These are phyloP conservation scores for Apophysomyces trapeziformis DNA, from an alignment of 371 early-diverging fungal genomes.

Conservation along the genomic window DNA sequence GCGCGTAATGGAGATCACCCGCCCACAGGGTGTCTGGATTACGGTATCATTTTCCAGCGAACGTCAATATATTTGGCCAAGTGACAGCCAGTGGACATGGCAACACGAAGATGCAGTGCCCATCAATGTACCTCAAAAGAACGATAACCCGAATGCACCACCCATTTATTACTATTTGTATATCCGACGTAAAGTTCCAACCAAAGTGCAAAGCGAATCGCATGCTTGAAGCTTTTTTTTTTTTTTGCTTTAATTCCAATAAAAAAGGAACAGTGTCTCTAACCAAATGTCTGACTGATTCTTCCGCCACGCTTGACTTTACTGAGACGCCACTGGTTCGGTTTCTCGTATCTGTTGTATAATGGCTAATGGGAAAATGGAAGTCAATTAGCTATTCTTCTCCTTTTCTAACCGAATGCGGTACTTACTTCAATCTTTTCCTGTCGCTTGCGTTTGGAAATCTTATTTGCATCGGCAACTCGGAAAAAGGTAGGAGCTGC, in stretches of 20 bases:
- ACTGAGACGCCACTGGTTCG: slow-evolving; percentile 89
- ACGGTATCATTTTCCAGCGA: slow-evolving; percentile 38
- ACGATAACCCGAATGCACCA: slow-evolving; percentile 39
- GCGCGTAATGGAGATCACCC: slow-evolving; percentile 25
- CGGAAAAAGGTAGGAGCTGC: slow-evolving; percentile 97
- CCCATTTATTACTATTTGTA: slow-evolving; percentile 36
- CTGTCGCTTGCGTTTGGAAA: slow-evolving; percentile 90
- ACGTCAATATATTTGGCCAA: slow-evolving; percentile 21
- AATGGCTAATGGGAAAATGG: slow-evolving; percentile 67
- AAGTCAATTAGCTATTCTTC: not conserved
- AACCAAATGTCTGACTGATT: slow-evolving; percentile 81
- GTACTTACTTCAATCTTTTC: slow-evolving; percentile 79
- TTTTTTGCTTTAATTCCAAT: too few relatives aligned
- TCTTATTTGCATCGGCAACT: slow-evolving; percentile 89
- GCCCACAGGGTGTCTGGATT: slow-evolving; percentile 32
- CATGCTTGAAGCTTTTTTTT: not conserved
- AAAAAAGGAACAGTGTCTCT: slow-evolving; percentile 4
- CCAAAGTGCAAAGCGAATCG: not conserved
- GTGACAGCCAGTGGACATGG: slow-evolving; percentile 21
- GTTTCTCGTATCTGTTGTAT: slow-evolving; percentile 90
- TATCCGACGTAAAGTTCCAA: slow-evolving; percentile 21
- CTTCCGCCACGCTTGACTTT: slow-evolving; percentile 74
- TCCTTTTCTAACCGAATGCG: not conserved
- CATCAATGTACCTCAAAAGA: slow-evolving; percentile 26
- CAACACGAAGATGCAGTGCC: slow-evolving; percentile 26